Percentiles rank a stretch among this genome's conserved stretches.
These are phyloP conservation scores for Hyaloscypha finlandica DNA, from an alignment of 495 filamentous ascomycete genomes.

Conservation along the genomic window DNA sequence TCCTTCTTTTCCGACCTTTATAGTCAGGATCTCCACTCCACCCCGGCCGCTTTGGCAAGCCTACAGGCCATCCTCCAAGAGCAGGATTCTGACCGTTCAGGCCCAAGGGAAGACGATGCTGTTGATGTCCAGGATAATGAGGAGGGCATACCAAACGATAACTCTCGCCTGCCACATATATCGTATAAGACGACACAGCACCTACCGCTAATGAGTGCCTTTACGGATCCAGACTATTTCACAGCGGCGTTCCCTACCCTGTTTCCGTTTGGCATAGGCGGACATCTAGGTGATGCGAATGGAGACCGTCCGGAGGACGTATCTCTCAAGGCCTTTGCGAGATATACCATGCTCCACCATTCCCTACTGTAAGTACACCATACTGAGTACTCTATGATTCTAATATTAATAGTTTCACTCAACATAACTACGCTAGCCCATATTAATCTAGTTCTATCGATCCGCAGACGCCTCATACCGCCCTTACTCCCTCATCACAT, in stretches of 20 bases:
- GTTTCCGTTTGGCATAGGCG: slow-evolving; percentile 18
- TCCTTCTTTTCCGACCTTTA: slow-evolving; percentile 26
- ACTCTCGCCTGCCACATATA: slow-evolving; percentile 15
- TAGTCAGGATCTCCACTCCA: slow-evolving; percentile 23
- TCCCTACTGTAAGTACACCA: slow-evolving; percentile 19
- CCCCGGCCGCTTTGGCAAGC: slow-evolving; percentile 24
- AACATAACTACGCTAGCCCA: too few relatives aligned
- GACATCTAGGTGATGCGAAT: slow-evolving; percentile 22
- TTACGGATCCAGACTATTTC: slow-evolving; percentile 17
- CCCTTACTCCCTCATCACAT: too few relatives aligned
- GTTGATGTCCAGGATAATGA: slow-evolving; percentile 19
- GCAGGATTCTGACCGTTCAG: slow-evolving; percentile 13
- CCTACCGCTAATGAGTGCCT: slow-evolving; percentile 12
- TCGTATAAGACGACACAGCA: slow-evolving; percentile 9
- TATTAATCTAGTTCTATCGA: too few relatives aligned
- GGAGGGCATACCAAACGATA: slow-evolving; percentile 17
- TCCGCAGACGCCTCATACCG: too few relatives aligned
- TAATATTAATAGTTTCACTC: not conserved
- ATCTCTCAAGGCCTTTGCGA: too few relatives aligned
- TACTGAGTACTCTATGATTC: not conserved
- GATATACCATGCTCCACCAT: slow-evolving; percentile 23
- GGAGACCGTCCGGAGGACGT: too few relatives aligned
- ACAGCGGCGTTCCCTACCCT: slow-evolving; percentile 22
- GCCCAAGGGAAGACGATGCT: slow-evolving; percentile 15
- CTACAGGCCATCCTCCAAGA: slow-evolving; percentile 23